A percentile compares a stretch with the other conserved stretches of the same genome.
Conservation (phyloP, 108 stramenopile species). For the Conticribra weissflogii region DNA sequence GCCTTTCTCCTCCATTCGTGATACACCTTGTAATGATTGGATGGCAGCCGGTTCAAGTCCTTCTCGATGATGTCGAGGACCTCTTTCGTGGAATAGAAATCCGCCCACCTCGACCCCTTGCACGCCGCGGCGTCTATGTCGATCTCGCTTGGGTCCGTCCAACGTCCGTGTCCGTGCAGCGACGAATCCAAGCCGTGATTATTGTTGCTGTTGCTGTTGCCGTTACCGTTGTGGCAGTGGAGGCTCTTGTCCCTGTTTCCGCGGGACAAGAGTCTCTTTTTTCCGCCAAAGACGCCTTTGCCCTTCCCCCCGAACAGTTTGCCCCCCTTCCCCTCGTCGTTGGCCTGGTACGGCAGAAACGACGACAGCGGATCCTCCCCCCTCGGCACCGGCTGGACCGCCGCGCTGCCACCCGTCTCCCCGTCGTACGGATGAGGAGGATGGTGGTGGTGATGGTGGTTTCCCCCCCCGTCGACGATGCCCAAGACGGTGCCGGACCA, state of each 20-base stretch:
- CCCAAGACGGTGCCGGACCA: slow-evolving; percentile 33
- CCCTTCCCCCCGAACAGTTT: background rate
- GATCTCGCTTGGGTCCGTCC: too few species aligned
- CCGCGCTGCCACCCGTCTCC: background rate
- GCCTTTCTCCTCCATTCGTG: slow-evolving; percentile 29
- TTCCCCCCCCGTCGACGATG: slow-evolving; percentile 14
- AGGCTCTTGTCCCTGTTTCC: too few species aligned
- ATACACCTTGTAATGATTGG: slow-evolving; percentile 40
- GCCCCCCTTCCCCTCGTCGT: slow-evolving; percentile 11
- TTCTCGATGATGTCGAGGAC: slow-evolving; percentile 78
- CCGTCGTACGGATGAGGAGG: too few species aligned
- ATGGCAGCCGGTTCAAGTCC: slow-evolving; percentile 79
- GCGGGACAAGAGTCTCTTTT: background rate
- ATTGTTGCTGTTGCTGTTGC: too few species aligned
- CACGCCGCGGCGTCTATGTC: slow-evolving; percentile 2
- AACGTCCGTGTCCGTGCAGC: too few species aligned
- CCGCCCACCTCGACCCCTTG: slow-evolving; percentile 30
- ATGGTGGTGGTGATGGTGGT: slow-evolving; percentile 1
- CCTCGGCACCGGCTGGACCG: slow-evolving; percentile 32
- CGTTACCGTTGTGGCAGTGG: too few species aligned
- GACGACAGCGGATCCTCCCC: slow-evolving; percentile 51
- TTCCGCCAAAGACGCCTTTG: background rate
- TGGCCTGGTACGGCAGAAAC: background rate
- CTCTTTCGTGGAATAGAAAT: slow-evolving; percentile 43
- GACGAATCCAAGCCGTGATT: too few species aligned